phyloP scores from a whole-genome alignment of 148 eudicot species.

The Fagopyrum tataricum region DNA sequence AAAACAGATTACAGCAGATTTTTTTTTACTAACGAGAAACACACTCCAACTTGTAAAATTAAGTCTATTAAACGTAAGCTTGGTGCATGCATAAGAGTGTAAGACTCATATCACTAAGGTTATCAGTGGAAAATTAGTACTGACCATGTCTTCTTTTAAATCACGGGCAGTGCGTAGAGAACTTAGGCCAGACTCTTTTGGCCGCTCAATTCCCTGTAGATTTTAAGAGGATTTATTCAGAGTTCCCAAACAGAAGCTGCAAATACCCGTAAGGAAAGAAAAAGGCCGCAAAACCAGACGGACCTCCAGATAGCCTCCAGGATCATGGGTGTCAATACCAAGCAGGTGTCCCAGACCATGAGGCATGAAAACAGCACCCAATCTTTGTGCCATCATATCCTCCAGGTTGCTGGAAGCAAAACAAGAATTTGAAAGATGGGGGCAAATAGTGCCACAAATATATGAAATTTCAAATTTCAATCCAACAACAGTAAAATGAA shows the following conservation, averaged over 20 bases:
- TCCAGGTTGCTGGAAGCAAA: constrained; percentile 48
- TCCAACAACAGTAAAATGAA: not conserved
- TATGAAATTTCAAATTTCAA: not conserved
- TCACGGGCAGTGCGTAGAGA: constrained; percentile 83
- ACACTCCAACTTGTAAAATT: not conserved
- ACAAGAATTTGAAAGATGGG: not conserved
- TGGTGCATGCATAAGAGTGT: not conserved
- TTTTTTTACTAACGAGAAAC: not conserved
- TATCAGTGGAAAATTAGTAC: constrained; percentile 3
- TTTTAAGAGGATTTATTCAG: not conserved
- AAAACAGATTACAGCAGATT: not conserved
- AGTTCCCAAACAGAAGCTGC: not conserved
- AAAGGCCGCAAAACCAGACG: not conserved
- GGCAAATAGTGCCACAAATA: not conserved
- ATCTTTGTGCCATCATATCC: constrained; percentile 73
- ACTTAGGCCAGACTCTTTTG: constrained; percentile 71
- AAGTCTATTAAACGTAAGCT: not conserved
- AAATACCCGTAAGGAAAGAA: not conserved
- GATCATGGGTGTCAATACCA: constrained; percentile 99
- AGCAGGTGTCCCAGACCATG: constrained; percentile 97
- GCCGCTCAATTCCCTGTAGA: constrained; percentile 72
- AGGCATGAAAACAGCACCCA: constrained; percentile 96
- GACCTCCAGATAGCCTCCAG: constrained; percentile 93
- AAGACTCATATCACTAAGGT: not conserved
- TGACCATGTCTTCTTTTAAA: constrained; percentile 82